Evolutionary conservation across 2,329 filamentous ascomycete species (phyloP).

Genomic region (Hortaea sp.): DNA sequence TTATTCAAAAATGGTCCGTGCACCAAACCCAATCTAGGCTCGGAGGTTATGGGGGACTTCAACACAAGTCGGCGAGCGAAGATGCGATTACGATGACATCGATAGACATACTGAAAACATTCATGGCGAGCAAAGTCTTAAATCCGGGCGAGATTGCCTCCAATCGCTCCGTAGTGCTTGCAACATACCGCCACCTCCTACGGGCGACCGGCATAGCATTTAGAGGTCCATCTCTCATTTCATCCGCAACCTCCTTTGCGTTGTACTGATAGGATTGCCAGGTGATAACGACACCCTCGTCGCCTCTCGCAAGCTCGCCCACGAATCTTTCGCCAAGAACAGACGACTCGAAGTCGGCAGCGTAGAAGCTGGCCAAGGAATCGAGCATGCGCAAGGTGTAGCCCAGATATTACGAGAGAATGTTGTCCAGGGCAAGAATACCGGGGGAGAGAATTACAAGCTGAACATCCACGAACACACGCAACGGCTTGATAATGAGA

Average conservation of each 20-base stretch:
- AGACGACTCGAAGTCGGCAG: constrained; percentile 48
- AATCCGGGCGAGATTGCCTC: constrained; percentile 12
- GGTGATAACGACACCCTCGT: constrained; percentile 60
- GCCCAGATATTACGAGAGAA: constrained; percentile 72
- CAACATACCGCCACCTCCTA: constrained; percentile 71
- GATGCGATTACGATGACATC: not conserved
- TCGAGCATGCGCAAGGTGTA: constrained; percentile 74
- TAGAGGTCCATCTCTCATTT: constrained; percentile 25
- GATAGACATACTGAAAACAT: constrained; percentile 2
- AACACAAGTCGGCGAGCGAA: not conserved
- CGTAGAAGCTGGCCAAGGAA: constrained; percentile 50
- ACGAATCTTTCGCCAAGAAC: constrained; percentile 62
- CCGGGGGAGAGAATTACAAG: constrained; percentile 37
- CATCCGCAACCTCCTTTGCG: not conserved
- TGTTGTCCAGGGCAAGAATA: constrained; percentile 63
- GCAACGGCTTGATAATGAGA: constrained; percentile 88
- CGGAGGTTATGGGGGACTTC: not conserved
- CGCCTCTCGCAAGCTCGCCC: constrained; percentile 64
- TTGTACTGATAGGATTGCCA: constrained; percentile 25
- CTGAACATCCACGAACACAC: constrained; percentile 83
- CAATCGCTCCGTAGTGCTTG: constrained; percentile 49
- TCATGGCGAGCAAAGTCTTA: constrained; percentile 11
- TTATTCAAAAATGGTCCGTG: constrained; percentile 1
- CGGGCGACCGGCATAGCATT: constrained; percentile 78
- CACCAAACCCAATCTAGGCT: not conserved